Conservation (phyloP, 306 rosid species). For the Sechiopsis laciniata region DNA sequence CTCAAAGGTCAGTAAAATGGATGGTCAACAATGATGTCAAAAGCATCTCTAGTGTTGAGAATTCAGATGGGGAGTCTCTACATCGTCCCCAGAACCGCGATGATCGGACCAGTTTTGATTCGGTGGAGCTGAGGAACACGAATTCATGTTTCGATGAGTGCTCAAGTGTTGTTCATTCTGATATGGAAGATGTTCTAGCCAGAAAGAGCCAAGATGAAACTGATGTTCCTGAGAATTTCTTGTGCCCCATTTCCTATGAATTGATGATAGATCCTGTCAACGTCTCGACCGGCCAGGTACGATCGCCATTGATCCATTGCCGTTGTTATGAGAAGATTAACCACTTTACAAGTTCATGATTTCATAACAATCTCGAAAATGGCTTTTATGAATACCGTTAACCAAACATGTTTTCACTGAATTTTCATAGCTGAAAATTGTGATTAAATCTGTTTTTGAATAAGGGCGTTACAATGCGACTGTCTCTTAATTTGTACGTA, state of each 20-base stretch:
- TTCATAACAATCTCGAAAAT: neutral
- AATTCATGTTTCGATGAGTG: conserved; percentile 33
- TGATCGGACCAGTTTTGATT: conserved; percentile 30
- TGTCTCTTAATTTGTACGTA: no score
- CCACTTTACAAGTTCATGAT: neutral
- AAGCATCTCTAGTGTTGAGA: conserved; percentile 27
- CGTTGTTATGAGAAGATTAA: neutral
- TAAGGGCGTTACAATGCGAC: no score
- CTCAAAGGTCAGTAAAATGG: conserved; percentile 35
- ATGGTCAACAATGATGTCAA: conserved; percentile 35
- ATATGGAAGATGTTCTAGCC: conserved; percentile 34
- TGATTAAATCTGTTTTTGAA: no score
- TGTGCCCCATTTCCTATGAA: conserved; percentile 91
- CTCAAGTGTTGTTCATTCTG: conserved; percentile 24
- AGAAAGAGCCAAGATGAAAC: conserved; percentile 30
- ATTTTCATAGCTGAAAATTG: neutral
- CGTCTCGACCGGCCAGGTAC: conserved; percentile 91
- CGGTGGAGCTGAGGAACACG: conserved; percentile 30
- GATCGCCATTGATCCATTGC: neutral
- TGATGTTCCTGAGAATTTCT: conserved; percentile 73
- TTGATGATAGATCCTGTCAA: conserved; percentile 91
- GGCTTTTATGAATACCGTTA: neutral
- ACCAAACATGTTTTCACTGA: neutral
- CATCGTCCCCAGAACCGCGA: conserved; percentile 24
- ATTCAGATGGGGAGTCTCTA: conserved; percentile 33